Conservation (phyloP, 2,329 filamentous ascomycete genomes). For the Aureobasidium zeae region DNA sequence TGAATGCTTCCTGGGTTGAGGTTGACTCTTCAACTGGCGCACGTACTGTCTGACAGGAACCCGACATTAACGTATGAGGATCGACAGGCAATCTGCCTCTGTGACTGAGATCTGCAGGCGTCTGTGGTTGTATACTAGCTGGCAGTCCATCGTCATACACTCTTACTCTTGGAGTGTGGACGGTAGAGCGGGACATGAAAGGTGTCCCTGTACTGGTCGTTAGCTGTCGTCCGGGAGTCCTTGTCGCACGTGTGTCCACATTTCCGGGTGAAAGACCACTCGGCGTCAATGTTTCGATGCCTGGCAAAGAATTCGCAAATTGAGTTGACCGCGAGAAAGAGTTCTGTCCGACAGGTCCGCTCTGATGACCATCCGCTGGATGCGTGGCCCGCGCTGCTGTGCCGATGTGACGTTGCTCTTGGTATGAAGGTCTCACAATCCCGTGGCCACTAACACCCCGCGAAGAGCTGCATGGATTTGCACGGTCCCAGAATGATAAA, state of each 20-base stretch:
- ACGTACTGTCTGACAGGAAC: neutral
- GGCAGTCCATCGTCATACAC: slow-evolving; percentile 27
- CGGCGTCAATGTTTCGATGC: neutral
- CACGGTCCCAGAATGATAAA: neutral
- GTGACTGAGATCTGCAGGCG: slow-evolving; percentile 25
- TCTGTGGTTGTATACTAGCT: slow-evolving; percentile 26
- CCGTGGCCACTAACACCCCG: neutral
- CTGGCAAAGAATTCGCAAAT: neutral
- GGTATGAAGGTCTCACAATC: neutral
- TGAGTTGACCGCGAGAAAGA: neutral
- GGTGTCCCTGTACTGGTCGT: neutral
- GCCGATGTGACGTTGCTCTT: neutral
- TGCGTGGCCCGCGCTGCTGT: slow-evolving; percentile 3
- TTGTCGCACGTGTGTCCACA: neutral
- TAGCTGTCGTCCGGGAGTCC: neutral
- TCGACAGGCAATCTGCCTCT: neutral
- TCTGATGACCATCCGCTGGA: neutral
- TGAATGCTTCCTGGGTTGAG: neutral
- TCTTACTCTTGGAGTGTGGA: slow-evolving; percentile 19
- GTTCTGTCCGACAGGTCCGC: neutral
- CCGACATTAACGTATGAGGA: neutral
- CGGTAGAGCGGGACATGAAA: neutral
- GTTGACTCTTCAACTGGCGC: neutral
- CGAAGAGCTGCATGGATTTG: neutral
- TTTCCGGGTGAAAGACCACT: neutral